Base-by-base conservation (phyloP, 352 stramenopile genomes). In the Globisporangium apiculatum region DNA sequence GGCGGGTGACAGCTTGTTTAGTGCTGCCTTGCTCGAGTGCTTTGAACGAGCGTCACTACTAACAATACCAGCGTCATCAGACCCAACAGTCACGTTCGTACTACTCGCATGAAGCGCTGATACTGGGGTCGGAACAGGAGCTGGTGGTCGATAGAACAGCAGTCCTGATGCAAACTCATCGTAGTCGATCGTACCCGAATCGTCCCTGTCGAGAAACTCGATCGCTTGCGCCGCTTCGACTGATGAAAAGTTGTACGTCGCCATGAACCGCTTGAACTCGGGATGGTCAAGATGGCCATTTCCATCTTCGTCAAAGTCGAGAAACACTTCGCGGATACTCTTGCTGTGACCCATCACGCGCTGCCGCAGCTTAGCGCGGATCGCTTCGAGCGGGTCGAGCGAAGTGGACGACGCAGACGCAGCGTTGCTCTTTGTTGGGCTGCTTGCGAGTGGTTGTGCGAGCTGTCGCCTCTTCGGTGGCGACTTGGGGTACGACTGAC, bases 231-330 rank as follows among this genome's bases (percentile, higher is more conserved):
- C 57, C 0, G 73, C 72, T 53, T 90, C 77, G 2, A 86, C 72
- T 1, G 57, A 41, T 4, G 67, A 66, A 53, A 87, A 87, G 10
- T 68, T 65, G 66, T 89, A 83, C 41, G 76, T 73, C 9, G 61
- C 58, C 79, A 89, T 87, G 54, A 89, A 87, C n/a, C 57, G 63
- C 37, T 72, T 72, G 58, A 89, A 89, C 60, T 89, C 79, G 47
- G 69, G 69, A 55, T 89, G 72, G 58, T 89, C 79, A 12, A 89
- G 67, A 24, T 70, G 70, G 0, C 77, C 79, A 42, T 79, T 89
- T 7, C 64, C 68, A 51, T 89, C 77, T 5, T 56, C 36, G 49
- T 89, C 77, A 57, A 84, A 87, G 53, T 89, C 75, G 58, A 86
- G 69, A 24, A 87, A 87, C 6, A 89, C 66, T 54, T 89, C 76